Evolutionary conservation across 75 land plant species (phyloP), one percentile per base, ranked within the genome.

Genomic region (Chamaecyparis obtusa): DNA sequence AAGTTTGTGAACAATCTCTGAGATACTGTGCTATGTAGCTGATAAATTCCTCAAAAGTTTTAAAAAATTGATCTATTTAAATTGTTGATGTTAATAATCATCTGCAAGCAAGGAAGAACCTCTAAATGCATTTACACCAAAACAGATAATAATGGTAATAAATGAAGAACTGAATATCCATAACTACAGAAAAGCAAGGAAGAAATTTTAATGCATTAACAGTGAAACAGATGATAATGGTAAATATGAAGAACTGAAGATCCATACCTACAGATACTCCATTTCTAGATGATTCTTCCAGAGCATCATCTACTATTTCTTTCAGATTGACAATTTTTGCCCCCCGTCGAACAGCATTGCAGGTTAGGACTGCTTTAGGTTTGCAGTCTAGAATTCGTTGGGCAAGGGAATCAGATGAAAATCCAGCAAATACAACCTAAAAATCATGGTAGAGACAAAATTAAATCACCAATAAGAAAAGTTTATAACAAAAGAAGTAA

Each of bases 351-450:
- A 97, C 99, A 64, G 96, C 99, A 90, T 94, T 97, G 89, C 95
- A 94, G 35, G 99, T 97, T 74, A 97, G 87, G 8, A 97, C 87
- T 75, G 90, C 91, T 84, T 96, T 95, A 15, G 99, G 98, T 87
- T 96, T 97, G 91, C 99, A 97, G 87, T 97, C 99, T 27, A 94
- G 36, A 54, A 97, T 94, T 86, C 99, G 93, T 75, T 97, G 99
- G 15, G 95, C 95, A 87, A 97, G 93, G 67, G 99, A 92, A 46
- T 97, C 99, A 9, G 97, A 88, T 71, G 99, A 97, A 85, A 97
- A 97, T 54, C 99, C 99, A 88, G 94, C 99, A 92, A 97, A 97
- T 16, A 97, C 99, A 71, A 97, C 99, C 99, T 97, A 90, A 85
- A 90, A 30, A 51, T 48, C 69, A 41, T 83, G 39, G n/a, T 44